These are phyloP conservation scores for Fonsecaea pedrosoi DNA, from an alignment of 2,329 filamentous ascomycete genomes.

Conservation along the genomic window DNA sequence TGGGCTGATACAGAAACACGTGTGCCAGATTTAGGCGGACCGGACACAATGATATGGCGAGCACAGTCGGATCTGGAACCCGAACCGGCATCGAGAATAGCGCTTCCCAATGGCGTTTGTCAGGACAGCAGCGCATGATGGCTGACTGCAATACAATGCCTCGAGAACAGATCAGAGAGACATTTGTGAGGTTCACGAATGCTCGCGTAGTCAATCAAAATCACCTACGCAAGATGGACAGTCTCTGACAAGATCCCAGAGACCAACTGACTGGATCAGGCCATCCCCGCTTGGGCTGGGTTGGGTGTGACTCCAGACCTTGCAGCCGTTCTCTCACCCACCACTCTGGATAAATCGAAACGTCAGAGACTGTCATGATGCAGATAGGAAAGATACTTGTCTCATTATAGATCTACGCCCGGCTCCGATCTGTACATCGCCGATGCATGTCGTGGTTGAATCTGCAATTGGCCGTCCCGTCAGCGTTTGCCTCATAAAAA, in stretches of 20 bases:
- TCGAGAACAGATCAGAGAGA: neutral
- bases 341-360: conserved; percentile 15
- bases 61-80: too few species aligned
- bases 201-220: neutral
- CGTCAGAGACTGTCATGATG: conserved; percentile 29
- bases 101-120: neutral
- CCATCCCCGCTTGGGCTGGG: neutral
- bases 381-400: conserved; percentile 35
- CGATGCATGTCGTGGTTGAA: conserved; percentile 16
- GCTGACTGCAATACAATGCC: neutral
- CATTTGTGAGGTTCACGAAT: neutral
- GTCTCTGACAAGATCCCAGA: neutral
- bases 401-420: conserved; percentile 15
- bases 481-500: conserved; percentile 30
- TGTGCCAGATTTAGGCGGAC: too few species aligned
- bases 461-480: conserved; percentile 32
- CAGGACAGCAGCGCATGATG: neutral
- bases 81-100: neutral
- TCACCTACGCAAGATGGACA: neutral
- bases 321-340: conserved; percentile 6
- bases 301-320: neutral
- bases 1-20: neutral
- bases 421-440: conserved; percentile 6
- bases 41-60: too few species aligned
- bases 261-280: neutral